These are phyloP conservation scores for Carex kokanica DNA, from an alignment of 176 grass and related monocot genomes.

Conservation along the genomic window DNA sequence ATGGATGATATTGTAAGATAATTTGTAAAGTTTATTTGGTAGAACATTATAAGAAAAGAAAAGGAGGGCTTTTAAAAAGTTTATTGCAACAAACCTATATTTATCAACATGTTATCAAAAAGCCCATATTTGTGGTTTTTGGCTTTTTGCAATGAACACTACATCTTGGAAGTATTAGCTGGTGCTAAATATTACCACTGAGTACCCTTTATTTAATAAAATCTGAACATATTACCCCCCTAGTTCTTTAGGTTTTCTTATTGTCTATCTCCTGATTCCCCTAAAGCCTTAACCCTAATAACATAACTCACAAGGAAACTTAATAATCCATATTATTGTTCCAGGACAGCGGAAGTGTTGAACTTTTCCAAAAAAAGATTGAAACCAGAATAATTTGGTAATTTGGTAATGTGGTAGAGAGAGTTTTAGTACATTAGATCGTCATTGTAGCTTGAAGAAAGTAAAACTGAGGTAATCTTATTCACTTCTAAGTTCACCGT, in stretches of 20 bases:
- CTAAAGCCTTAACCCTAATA: neutral
- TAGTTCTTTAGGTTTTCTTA: neutral
- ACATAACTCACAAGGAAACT: neutral
- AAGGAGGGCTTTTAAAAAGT: neutral
- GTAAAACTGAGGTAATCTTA: constrained; percentile 31
- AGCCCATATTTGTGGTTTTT: neutral
- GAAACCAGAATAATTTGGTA: neutral
- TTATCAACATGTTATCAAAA: neutral
- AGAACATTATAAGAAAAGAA: neutral
- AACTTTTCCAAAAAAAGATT: neutral
- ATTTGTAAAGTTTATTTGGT: neutral
- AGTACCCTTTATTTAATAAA: neutral
- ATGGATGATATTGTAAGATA: neutral
- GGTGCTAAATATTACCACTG: neutral
- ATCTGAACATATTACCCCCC: neutral
- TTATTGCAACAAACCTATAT: neutral
- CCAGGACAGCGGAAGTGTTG: neutral
- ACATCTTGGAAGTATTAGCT: neutral
- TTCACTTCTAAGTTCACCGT: constrained; percentile 55
- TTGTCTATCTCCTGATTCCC: neutral
- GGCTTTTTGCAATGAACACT: neutral
- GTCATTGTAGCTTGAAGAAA: constrained; percentile 28
- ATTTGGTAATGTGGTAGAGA: neutral
- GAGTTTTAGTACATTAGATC: constrained; percentile 37
- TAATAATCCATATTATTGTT: neutral